Percentiles rank a stretch among this genome's conserved stretches.
These are phyloP conservation scores for Aspergillus felis DNA, from an alignment of 2,329 filamentous ascomycete species.

Conservation along the genomic window DNA sequence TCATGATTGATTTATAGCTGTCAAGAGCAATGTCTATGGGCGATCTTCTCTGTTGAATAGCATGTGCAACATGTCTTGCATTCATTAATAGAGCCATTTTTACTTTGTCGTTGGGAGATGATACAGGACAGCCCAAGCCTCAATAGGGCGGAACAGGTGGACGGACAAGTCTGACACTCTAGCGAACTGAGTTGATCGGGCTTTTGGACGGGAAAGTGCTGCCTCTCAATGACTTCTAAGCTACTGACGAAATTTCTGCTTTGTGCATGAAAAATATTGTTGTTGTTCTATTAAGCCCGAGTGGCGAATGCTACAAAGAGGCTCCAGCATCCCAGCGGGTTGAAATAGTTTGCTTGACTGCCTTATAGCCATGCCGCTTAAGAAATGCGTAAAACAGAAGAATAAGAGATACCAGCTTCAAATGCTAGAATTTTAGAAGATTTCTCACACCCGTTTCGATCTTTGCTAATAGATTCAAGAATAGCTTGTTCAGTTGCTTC, in stretches of 20 bases:
- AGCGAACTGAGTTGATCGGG: no score
- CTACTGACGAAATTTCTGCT: no score
- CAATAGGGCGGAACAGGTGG: no score
- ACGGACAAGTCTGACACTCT: no score
- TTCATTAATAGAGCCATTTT: constrained; percentile 7
- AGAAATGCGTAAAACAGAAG: background rate
- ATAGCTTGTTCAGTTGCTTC: background rate
- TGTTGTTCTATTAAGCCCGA: no score
- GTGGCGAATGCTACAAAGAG: no score
- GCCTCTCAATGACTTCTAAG: no score
- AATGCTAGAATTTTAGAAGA: background rate
- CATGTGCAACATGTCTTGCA: background rate
- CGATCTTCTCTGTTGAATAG: constrained; percentile 1
- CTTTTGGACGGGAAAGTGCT: no score
- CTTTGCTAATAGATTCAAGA: background rate
- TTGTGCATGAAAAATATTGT: no score
- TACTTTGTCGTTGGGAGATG: background rate
- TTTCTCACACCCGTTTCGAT: background rate
- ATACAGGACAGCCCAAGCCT: no score
- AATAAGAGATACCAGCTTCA: background rate
- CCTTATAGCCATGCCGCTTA: background rate
- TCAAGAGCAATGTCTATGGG: background rate
- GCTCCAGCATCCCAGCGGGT: no score
- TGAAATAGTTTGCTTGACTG: background rate
- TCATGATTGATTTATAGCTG: background rate